These are phyloP conservation scores for Apophysomyces elegans DNA, from an alignment of 371 early-diverging fungal species.

Conservation along the genomic window DNA sequence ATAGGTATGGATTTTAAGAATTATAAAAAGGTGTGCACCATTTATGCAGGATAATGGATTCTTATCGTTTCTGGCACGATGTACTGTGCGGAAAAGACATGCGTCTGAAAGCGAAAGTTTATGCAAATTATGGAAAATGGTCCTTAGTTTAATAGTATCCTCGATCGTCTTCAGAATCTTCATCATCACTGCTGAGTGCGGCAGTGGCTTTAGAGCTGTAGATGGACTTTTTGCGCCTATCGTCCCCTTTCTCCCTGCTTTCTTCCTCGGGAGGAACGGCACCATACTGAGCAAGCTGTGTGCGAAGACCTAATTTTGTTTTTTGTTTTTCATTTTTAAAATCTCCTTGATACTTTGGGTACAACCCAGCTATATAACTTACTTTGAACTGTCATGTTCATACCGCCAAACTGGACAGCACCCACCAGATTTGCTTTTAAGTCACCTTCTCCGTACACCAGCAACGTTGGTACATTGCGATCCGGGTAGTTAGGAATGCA, in stretches of 20 bases:
- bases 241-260: slow-evolving; percentile 21
- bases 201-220: slow-evolving; percentile 56
- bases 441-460: slow-evolving; percentile 89
- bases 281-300: slow-evolving; percentile 40
- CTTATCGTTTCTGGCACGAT: too few species aligned
- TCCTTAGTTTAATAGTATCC: slow-evolving; percentile 39
- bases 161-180: slow-evolving; percentile 55
- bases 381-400: slow-evolving; percentile 75
- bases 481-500: slow-evolving; percentile 96
- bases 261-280: slow-evolving; percentile 49
- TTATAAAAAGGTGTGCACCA: too few species aligned
- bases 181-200: slow-evolving; percentile 66
- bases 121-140: not conserved
- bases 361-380: slow-evolving; percentile 21
- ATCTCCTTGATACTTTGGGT: too few species aligned
- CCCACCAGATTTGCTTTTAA: slow-evolving; percentile 84
- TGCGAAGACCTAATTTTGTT: slow-evolving; percentile 31
- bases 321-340: too few species aligned
- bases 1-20: too few species aligned
- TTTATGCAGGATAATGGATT: too few species aligned
- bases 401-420: slow-evolving; percentile 79
- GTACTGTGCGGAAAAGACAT: too few species aligned
- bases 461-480: slow-evolving; percentile 86
- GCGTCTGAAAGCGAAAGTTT: not conserved
- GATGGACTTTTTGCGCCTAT: slow-evolving; percentile 35